A percentile compares a stretch with the other conserved stretches of the same genome.
phyloP scores from a whole-genome alignment of 2,329 filamentous ascomycete genomes.

The Cladorrhinum sp. region DNA sequence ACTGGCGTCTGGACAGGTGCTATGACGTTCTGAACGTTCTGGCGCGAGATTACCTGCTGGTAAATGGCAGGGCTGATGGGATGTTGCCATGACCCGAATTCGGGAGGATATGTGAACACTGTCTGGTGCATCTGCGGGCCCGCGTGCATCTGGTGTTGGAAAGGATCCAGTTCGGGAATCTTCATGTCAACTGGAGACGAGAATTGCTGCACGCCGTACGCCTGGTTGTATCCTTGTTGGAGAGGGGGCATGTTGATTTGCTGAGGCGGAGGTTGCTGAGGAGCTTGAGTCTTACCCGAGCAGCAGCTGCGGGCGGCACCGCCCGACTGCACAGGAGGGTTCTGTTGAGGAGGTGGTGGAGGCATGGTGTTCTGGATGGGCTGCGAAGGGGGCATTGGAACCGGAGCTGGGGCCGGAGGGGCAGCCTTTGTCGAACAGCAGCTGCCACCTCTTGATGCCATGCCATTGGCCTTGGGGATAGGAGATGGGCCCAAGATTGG shows the following conservation, averaged over 20 bases:
- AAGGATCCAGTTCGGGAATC: conserved; percentile 38
- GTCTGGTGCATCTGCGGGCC: conserved; percentile 24
- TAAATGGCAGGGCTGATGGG: conserved; percentile 54
- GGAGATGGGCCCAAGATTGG: conserved; percentile 2
- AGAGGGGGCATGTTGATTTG: conserved; percentile 2
- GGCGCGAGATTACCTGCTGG: conserved; percentile 39
- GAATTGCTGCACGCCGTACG: conserved; percentile 34
- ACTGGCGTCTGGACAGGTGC: conserved; percentile 12
- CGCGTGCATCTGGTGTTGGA: conserved; percentile 34
- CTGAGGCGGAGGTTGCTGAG: background rate
- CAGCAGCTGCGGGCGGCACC: background rate
- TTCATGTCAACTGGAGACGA: conserved; percentile 36
- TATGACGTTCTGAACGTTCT: conserved; percentile 7
- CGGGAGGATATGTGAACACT: conserved; percentile 51
- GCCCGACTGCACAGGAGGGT: background rate
- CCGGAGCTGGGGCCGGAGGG: background rate
- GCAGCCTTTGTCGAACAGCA: conserved; percentile 32
- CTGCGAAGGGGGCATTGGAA: background rate
- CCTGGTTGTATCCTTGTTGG: conserved; percentile 12
- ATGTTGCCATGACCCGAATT: conserved; percentile 54
- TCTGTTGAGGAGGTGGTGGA: conserved; percentile 5
- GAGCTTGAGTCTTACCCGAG: background rate
- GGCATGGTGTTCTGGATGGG: conserved; percentile 2
- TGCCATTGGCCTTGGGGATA: conserved; percentile 12
- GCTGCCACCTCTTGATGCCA: conserved; percentile 24